These are phyloP conservation scores for Coniosporium tulheliwenetii DNA, from an alignment of 2,329 filamentous ascomycete species.

Conservation along the genomic window DNA sequence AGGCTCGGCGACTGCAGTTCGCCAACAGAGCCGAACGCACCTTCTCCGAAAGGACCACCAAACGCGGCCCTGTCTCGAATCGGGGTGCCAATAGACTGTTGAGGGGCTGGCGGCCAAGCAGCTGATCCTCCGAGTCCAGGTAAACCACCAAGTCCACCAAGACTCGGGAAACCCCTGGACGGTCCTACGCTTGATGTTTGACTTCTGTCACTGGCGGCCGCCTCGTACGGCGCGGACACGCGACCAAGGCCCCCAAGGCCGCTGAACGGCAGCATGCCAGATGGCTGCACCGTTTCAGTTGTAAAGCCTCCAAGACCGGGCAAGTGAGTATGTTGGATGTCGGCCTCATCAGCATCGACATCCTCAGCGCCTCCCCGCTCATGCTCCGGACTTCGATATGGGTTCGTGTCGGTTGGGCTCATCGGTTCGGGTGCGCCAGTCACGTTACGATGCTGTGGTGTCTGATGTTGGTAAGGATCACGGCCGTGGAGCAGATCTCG, in stretches of 20 bases:
- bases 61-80: constrained; percentile 38
- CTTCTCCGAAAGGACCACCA: constrained; percentile 36
- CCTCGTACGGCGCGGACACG: constrained; percentile 24
- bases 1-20: constrained; percentile 66
- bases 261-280: constrained; percentile 10
- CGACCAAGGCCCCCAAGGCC: constrained; percentile 18
- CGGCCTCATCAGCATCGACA: constrained; percentile 10
- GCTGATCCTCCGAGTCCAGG: constrained; percentile 41
- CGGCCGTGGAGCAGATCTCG: constrained; percentile 42
- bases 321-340: constrained; percentile 10
- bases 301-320: constrained; percentile 1
- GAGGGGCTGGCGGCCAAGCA: constrained; percentile 44
- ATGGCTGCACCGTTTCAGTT: constrained; percentile 5
- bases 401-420: constrained; percentile 91
- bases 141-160: constrained; percentile 45
- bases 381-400: constrained; percentile 79
- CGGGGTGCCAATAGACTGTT: constrained; percentile 62
- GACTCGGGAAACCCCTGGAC: constrained; percentile 49
- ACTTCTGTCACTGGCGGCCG: constrained; percentile 71
- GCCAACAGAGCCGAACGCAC: constrained; percentile 58
- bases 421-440: constrained; percentile 48
- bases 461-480: constrained; percentile 41
- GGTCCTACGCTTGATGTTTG: constrained; percentile 81
- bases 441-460: constrained; percentile 28
- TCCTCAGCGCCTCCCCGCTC: constrained; percentile 49